These are phyloP conservation scores for Rhodotorula sp. DNA, from an alignment of 1,284 basidiomycete species.

Conservation along the genomic window DNA sequence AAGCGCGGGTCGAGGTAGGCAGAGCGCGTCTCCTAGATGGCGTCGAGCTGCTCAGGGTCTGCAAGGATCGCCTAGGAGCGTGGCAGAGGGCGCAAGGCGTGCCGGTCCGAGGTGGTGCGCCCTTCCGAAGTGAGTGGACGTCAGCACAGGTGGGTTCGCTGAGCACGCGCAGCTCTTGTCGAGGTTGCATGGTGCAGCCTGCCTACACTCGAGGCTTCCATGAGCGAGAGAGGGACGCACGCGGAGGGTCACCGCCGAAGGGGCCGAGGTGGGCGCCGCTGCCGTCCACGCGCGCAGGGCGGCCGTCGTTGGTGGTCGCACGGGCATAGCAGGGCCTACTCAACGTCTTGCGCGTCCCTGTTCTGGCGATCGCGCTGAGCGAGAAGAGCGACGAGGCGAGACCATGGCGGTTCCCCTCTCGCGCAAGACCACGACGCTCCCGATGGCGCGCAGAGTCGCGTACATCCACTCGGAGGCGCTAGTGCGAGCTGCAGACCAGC, in stretches of 20 bases:
- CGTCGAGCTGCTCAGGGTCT: neutral
- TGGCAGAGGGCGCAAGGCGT: neutral
- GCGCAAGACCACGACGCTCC: neutral
- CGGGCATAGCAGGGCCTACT: neutral
- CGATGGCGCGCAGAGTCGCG: conserved; percentile 45
- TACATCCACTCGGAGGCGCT: conserved; percentile 66
- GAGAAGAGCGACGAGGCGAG: neutral
- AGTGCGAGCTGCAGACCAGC: conserved; percentile 62
- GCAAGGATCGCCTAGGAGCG: neutral
- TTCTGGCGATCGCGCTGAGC: neutral
- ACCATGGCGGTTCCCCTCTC: neutral
- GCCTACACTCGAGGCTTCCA: neutral
- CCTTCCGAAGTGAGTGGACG: neutral
- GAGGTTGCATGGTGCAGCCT: no score
- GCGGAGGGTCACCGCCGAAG: neutral
- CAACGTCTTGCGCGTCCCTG: neutral
- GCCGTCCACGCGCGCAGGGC: neutral
- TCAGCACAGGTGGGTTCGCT: neutral
- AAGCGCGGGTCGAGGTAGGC: neutral
- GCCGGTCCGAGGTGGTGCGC: neutral
- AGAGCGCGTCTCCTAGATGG: neutral
- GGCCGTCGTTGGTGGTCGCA: neutral
- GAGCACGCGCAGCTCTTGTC: no score
- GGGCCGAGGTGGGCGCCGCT: neutral
- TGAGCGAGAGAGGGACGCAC: neutral